These are phyloP conservation scores for Trypethelium eluteriae DNA, from an alignment of 495 filamentous ascomycete genomes.

Conservation along the genomic window DNA sequence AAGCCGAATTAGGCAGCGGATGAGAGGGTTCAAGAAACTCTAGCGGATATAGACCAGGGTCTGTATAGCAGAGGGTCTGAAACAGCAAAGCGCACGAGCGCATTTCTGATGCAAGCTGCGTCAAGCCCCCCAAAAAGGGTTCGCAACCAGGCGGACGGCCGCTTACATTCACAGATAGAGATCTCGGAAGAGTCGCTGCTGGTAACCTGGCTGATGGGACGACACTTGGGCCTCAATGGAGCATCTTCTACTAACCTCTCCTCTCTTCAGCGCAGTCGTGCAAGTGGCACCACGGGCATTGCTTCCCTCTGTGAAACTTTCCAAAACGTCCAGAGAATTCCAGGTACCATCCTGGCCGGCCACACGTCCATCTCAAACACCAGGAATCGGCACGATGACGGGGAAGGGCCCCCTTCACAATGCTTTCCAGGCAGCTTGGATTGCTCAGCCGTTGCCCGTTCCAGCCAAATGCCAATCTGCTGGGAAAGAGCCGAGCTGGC, in stretches of 20 bases:
- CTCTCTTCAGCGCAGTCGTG: not conserved
- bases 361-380: not conserved
- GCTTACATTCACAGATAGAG: conserved; percentile 4
- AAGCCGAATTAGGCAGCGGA: not conserved
- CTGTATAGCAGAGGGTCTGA: conserved; percentile 1
- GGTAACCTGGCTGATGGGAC: conserved; percentile 7
- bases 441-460: not conserved
- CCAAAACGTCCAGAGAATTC: not conserved
- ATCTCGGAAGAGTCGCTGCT: conserved; percentile 6
- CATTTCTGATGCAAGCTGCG: conserved; percentile 8
- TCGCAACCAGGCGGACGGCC: conserved; percentile 7
- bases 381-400: conserved; percentile 1
- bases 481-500: not conserved
- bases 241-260: not conserved
- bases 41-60: conserved; percentile 6
- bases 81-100: conserved; percentile 9
- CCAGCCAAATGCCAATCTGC: not conserved
- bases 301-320: conserved; percentile 2
- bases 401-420: not conserved
- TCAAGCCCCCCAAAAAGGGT: not conserved
- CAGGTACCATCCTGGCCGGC: not conserved
- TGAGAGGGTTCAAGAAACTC: conserved; percentile 5
- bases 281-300: not conserved
- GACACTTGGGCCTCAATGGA: not conserved
- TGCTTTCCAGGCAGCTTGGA: not conserved